These are phyloP conservation scores for Crepidotus sp. DNA, from an alignment of 1,284 basidiomycete genomes.

Conservation along the genomic window DNA sequence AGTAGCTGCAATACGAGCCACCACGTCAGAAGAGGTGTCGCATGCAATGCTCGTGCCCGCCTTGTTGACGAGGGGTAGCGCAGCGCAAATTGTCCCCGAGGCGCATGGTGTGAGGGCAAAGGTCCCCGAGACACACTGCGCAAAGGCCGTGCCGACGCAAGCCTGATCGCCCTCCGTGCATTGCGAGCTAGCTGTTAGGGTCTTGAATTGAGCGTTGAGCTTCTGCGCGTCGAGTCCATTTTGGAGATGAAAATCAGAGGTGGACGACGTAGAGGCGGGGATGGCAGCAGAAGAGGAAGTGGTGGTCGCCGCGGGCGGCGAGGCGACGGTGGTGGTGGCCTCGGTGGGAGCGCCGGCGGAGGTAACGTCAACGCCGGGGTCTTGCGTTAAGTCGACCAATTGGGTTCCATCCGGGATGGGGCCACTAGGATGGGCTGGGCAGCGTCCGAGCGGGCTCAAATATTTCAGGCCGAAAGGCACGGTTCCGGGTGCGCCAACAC, in stretches of 20 bases:
- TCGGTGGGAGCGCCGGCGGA: conserved; percentile 19
- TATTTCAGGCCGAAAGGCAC: conserved; percentile 37
- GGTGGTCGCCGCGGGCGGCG: conserved; percentile 17
- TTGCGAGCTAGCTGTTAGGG: conserved; percentile 30
- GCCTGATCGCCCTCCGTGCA: conserved; percentile 29
- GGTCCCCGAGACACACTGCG: conserved; percentile 35
- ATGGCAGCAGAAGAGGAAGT: conserved; percentile 20
- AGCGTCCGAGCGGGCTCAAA: conserved; percentile 42
- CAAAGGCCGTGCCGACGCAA: conserved; percentile 37
- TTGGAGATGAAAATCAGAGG: conserved; percentile 27
- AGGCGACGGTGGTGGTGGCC: conserved; percentile 17
- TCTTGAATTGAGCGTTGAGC: conserved; percentile 41
- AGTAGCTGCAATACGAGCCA: conserved; percentile 42
- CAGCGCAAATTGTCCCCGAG: conserved; percentile 35
- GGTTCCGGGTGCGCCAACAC: conserved; percentile 33
- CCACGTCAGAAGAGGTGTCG: conserved; percentile 41
- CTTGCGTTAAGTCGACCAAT: conserved; percentile 35
- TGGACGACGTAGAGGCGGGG: not conserved
- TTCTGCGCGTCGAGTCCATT: conserved; percentile 43
- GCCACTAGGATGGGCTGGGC: conserved; percentile 38
- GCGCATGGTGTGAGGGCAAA: conserved; percentile 38
- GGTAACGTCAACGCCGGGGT: conserved; percentile 30
- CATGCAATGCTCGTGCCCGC: conserved; percentile 50
- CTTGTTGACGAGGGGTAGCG: conserved; percentile 51
- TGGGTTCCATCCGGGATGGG: conserved; percentile 44